phyloP scores from a whole-genome alignment of 805 yeast species.

The Starmerella apis region DNA sequence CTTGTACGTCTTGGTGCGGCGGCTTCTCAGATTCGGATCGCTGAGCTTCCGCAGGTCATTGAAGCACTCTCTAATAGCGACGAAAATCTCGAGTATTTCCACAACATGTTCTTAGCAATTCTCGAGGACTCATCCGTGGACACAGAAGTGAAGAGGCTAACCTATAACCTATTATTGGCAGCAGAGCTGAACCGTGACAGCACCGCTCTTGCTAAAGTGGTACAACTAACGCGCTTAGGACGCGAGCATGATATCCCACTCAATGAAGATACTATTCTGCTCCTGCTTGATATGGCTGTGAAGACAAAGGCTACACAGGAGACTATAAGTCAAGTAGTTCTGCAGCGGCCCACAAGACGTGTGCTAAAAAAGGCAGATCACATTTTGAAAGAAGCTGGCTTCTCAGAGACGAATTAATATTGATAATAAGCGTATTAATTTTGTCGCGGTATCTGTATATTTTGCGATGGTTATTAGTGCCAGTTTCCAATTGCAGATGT shows the following conservation, averaged over 20 bases:
- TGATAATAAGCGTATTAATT: background rate
- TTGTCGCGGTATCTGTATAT: background rate
- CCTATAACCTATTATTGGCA: slow-evolving; percentile 24
- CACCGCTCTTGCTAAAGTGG: background rate
- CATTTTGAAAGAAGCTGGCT: background rate
- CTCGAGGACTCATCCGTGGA: slow-evolving; percentile 12
- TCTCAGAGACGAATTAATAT: background rate
- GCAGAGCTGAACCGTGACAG: slow-evolving; percentile 2
- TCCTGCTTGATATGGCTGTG: slow-evolving; percentile 10
- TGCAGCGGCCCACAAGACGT: slow-evolving; percentile 9
- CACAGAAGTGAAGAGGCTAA: slow-evolving; percentile 21
- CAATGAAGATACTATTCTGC: slow-evolving; percentile 19
- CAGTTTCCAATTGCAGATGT: background rate
- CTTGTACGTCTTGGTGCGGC: slow-evolving; percentile 23
- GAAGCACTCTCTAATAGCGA: slow-evolving; percentile 13
- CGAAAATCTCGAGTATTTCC: slow-evolving; percentile 5
- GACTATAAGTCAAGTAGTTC: slow-evolving; percentile 7
- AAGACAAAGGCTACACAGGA: background rate
- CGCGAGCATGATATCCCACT: slow-evolving; percentile 9
- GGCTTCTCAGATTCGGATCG: slow-evolving; percentile 17
- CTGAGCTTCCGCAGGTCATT: slow-evolving; percentile 24
- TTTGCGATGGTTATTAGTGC: background rate
- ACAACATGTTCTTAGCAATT: slow-evolving; percentile 17
- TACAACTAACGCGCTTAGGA: slow-evolving; percentile 9
- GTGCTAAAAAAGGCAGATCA: slow-evolving; percentile 2